Evolutionary conservation across 305 asterid species (phyloP).

Genomic region (Nicotiana rustica): DNA sequence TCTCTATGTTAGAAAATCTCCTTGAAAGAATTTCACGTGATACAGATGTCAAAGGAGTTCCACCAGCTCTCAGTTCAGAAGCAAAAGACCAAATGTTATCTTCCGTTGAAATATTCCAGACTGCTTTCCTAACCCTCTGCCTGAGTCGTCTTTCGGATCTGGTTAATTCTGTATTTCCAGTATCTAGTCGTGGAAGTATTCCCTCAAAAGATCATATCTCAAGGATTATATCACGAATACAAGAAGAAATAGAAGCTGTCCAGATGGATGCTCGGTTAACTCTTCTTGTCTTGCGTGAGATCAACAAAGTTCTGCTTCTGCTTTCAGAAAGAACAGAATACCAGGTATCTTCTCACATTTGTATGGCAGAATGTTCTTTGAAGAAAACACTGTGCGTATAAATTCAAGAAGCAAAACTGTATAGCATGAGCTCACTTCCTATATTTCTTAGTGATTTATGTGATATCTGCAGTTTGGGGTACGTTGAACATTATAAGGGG

Average conservation of each 20-base stretch:
- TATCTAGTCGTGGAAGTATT: constrained; percentile 87
- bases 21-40: constrained; percentile 97
- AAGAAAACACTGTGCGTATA: neutral
- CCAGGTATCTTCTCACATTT: constrained; percentile 60
- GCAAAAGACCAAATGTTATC: constrained; percentile 87
- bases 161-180: constrained; percentile 80
- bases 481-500: constrained; percentile 12
- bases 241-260: constrained; percentile 94
- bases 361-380: neutral
- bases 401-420: neutral
- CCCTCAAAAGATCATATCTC: constrained; percentile 85
- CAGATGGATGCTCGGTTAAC: constrained; percentile 87
- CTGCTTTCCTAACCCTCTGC: constrained; percentile 80
- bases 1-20: constrained; percentile 78
- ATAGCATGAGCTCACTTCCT: neutral
- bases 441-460: neutral
- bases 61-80: constrained; percentile 81
- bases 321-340: constrained; percentile 89
- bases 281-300: constrained; percentile 82
- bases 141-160: constrained; percentile 82
- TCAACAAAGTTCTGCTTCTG: constrained; percentile 78
- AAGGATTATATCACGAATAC: constrained; percentile 75
- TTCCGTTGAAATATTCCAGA: constrained; percentile 75
- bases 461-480: constrained; percentile 13
- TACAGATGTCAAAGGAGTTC: constrained; percentile 98